A percentile compares a stretch with the other conserved stretches of the same genome.
Conservation (phyloP, 2,329 filamentous ascomycete species). For the Botrytis fragariae region DNA sequence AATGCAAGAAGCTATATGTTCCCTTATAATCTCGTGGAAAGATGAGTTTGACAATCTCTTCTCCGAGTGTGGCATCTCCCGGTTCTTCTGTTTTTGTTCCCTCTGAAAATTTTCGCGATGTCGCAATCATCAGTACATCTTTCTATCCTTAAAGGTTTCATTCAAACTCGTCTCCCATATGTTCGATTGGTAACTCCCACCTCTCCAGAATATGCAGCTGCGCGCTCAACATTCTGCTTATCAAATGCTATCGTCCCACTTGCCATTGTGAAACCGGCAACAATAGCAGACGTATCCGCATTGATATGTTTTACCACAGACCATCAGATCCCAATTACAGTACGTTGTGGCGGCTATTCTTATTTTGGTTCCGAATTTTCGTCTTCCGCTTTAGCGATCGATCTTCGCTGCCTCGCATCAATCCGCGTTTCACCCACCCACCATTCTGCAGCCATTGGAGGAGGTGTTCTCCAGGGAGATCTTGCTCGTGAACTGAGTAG, state of each 20-base stretch:
- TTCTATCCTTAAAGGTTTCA: not conserved
- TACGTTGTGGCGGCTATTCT: slow-evolving; percentile 42
- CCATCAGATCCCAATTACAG: slow-evolving; percentile 26
- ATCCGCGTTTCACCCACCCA: slow-evolving; percentile 35
- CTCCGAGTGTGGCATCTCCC: not conserved
- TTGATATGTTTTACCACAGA: slow-evolving; percentile 30
- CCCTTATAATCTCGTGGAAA: too few species aligned
- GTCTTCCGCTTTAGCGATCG: slow-evolving; percentile 39
- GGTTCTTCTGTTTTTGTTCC: not conserved
- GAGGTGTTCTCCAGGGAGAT: slow-evolving; percentile 39
- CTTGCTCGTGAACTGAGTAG: slow-evolving; percentile 34
- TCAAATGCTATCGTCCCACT: slow-evolving; percentile 22
- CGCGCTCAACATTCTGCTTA: slow-evolving; percentile 22
- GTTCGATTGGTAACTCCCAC: slow-evolving; percentile 18
- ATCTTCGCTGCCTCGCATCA: slow-evolving; percentile 41
- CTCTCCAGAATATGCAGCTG: slow-evolving; percentile 21
- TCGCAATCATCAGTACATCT: not conserved
- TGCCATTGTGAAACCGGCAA: slow-evolving; percentile 34
- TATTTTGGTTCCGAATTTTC: slow-evolving; percentile 39
- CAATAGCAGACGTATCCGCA: slow-evolving; percentile 32
- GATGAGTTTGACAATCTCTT: not conserved
- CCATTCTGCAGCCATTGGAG: slow-evolving; percentile 40
- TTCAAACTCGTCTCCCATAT: slow-evolving; percentile 4
- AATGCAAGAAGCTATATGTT: not conserved
- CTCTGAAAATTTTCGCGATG: not conserved